Evolutionary conservation across 768 basidiomycete genomes (phyloP).

Genomic region (Pulveroboletus sp.): DNA sequence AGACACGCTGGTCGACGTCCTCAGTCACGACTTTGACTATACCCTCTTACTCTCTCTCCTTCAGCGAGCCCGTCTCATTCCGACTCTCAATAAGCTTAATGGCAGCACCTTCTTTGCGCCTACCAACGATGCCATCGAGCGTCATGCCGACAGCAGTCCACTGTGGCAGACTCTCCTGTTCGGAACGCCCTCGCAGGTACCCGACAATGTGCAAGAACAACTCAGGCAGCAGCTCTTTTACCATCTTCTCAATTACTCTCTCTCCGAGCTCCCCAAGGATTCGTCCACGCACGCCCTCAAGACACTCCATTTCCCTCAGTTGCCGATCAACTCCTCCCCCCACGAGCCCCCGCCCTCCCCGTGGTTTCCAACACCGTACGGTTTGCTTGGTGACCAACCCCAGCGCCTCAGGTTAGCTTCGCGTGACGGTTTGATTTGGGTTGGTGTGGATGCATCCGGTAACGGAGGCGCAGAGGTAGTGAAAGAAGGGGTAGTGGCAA

Average conservation of each 20-base stretch:
- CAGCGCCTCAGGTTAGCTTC: conserved; percentile 71
- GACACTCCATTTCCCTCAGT: conserved; percentile 72
- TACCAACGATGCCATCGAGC: conserved; percentile 83
- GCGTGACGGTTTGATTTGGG: conserved; percentile 44
- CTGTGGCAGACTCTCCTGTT: conserved; percentile 31
- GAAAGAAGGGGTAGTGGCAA: conserved; percentile 51
- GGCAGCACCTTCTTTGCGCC: conserved; percentile 89
- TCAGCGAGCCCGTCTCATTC: conserved; percentile 82
- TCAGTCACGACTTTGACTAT: conserved; percentile 73
- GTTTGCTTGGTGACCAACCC: conserved; percentile 73
- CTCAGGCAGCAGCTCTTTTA: conserved; percentile 92
- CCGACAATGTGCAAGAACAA: conserved; percentile 78
- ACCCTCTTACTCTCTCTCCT: conserved; percentile 68
- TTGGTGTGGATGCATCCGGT: conserved; percentile 78
- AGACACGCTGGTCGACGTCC: conserved; percentile 71
- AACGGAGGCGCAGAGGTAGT: conserved; percentile 65
- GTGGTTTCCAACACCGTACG: conserved; percentile 82
- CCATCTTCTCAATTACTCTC: conserved; percentile 82
- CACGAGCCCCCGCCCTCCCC: conserved; percentile 68
- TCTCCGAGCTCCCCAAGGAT: conserved; percentile 43
- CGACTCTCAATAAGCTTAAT: conserved; percentile 84
- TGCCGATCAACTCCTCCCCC: conserved; percentile 54
- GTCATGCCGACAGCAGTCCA: conserved; percentile 32
- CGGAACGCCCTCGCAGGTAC: conserved; percentile 33
- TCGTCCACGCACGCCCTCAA: conserved; percentile 37